Evolutionary conservation across 352 stramenopile species (phyloP), one percentile per base, ranked within the genome.

Genomic region (Pythium periplocum): DNA sequence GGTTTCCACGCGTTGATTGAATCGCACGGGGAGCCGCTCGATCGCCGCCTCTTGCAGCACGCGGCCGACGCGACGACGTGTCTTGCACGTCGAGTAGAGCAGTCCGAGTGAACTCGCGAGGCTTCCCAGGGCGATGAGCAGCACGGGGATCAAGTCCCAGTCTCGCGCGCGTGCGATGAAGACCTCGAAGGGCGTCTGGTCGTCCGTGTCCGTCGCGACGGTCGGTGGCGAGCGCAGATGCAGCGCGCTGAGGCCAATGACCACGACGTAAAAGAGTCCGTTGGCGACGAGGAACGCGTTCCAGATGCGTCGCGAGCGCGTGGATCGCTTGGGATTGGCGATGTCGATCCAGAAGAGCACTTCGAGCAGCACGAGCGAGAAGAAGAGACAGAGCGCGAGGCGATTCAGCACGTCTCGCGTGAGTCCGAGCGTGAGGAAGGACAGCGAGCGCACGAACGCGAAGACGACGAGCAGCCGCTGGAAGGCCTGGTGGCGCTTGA

Each of bases 281-380:
- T 94, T 94, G 32, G 78, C 68, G 38, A 84, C 37, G 7, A 86
- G 39, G 43, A 91, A 94, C 7, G 76, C 66, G 41, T 81, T 61
- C 83, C 83, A 94, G 55, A 94, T 86, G 38, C 81, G 78, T 17
- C 70, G 71, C 7, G 83, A 94, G 46, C 83, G 75, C 4, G 61
- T 61, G 38, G 81, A 92, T 38, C 86, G 55, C 59, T 87, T 87
- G 6, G 83, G 78, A 60, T 94, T 94, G 48, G 79, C 79, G 50
- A 94, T 90, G 65, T 94, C 83, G 54, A 94, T 68, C 83, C 83
- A 94, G 43, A 90, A 86, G 37, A 94, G 68, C 55, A 89, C 85
- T 50, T 94, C 81, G 68, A 92, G 90, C 36, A 91, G 72, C 57
- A 90, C 77, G 55, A 94, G 78, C 55, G 77, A 88, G 66, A 94